Evolutionary conservation across 441 rosid species (phyloP), one percentile per base, ranked within the genome.

Genomic region (Aleurites moluccanus): DNA sequence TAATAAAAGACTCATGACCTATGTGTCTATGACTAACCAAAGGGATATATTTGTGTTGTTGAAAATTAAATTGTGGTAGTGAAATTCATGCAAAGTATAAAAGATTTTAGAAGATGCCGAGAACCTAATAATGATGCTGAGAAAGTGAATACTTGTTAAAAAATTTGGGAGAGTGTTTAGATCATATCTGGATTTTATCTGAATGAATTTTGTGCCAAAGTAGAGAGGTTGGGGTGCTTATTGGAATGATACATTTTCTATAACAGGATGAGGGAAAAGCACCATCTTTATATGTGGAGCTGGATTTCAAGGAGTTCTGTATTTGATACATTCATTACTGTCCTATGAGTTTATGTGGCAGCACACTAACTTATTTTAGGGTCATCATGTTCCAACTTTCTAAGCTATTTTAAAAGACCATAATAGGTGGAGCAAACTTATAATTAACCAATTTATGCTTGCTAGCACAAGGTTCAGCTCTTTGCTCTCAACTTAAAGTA

Each of bases 271-370:
- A 93, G 78, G 97, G 92, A 40, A 89, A 81, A 80, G 88, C 90
- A 20, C 97, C 98, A n/a, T 63, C 80, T 82, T 76, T 96, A 71
- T 92, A 91, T n/a, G 99, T 96, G 75, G 99, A 96, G 86, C 85
- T 96, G 82, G 99, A 93, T 86, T 96, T 92, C 80, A 90, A 87
- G 82, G 97, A 96, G 99, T 98, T 96, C 69, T 35, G 56, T 55
- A 44, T 82, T 81, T 78, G 66, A 67, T 64, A 45, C 67, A 45
- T 67, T 64, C 59, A 73, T 65, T 65, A 47, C 6, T 45, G 4
- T 47, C 73, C 38, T 52, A 74, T 68, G 65, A 55, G 23, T 73
- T 73, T 65, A 68, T 57, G 57, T 60, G 76, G 52, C n/a, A 30
- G 33, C 45, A 10, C 23, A 35, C 68, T 70, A 65, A 56, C 67